These are phyloP conservation scores for Pythium chondricola DNA, from an alignment of 352 stramenopile genomes.

Conservation along the genomic window DNA sequence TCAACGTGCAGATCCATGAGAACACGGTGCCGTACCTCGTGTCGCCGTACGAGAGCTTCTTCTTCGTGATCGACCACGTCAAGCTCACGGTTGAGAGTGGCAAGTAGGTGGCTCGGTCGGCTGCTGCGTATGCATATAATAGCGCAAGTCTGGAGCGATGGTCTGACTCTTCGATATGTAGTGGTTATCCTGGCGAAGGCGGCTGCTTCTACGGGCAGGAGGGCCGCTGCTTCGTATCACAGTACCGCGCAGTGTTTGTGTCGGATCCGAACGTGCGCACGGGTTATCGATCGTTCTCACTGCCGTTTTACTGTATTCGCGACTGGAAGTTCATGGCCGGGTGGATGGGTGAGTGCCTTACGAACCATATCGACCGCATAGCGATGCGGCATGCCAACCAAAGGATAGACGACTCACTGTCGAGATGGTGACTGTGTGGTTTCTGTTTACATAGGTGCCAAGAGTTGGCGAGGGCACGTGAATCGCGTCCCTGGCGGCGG, in stretches of 20 bases:
- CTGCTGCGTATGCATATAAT: background rate
- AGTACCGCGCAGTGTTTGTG: conserved; percentile 74
- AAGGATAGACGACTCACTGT: too few relatives aligned
- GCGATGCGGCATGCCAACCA: too few relatives aligned
- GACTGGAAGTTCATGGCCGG: conserved; percentile 62
- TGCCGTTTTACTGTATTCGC: conserved; percentile 72
- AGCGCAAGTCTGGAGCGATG: background rate
- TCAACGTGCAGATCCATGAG: conserved; percentile 69
- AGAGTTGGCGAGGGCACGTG: conserved; percentile 59
- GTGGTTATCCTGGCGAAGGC: conserved; percentile 74
- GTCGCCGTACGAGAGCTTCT: conserved; percentile 73
- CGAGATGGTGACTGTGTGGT: background rate
- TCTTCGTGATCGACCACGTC: conserved; percentile 66
- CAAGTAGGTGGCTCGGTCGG: conserved; percentile 35
- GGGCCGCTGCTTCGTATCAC: conserved; percentile 66
- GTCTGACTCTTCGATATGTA: conserved; percentile 7
- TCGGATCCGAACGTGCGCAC: conserved; percentile 26
- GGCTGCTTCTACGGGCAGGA: conserved; percentile 72
- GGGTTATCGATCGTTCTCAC: conserved; percentile 66
- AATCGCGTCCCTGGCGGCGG: conserved; percentile 66
- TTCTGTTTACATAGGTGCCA: conserved; percentile 27
- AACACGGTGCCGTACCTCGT: conserved; percentile 58
- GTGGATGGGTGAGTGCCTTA: conserved; percentile 40
- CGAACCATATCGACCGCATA: too few relatives aligned
- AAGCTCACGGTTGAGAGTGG: conserved; percentile 74